Evolutionary conservation across 306 rosid species (phyloP).

Genomic region (Quercus robur): DNA sequence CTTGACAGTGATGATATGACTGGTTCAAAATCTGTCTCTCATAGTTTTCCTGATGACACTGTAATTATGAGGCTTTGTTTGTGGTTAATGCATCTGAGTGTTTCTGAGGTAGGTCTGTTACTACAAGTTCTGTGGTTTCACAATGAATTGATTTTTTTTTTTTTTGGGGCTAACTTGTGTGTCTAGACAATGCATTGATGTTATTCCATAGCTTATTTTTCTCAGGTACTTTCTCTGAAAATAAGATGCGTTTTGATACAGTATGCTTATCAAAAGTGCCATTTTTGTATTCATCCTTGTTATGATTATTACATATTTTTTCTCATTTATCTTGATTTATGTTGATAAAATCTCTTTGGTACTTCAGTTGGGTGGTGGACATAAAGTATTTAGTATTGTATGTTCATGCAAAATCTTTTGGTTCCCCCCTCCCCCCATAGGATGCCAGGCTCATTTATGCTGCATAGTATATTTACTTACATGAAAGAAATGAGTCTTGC

Average conservation of each 20-base stretch:
- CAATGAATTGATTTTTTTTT: background rate
- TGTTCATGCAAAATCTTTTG: background rate
- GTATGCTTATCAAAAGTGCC: background rate
- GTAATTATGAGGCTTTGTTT: conserved; percentile 58
- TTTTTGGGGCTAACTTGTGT: too few species aligned
- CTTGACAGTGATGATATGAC: conserved; percentile 30
- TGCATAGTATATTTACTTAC: background rate
- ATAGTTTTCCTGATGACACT: conserved; percentile 65
- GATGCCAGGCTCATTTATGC: background rate
- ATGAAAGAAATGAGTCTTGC: background rate
- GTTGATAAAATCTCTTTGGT: background rate
- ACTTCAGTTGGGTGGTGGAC: background rate
- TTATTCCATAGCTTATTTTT: background rate
- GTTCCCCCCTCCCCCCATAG: background rate
- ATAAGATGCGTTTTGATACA: background rate
- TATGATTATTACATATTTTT: background rate
- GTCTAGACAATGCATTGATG: background rate
- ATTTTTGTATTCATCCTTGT: background rate
- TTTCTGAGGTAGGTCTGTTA: conserved; percentile 48
- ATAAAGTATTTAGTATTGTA: background rate
- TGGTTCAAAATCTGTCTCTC: conserved; percentile 51
- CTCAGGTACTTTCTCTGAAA: background rate
- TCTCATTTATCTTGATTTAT: too few species aligned
- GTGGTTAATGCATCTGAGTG: conserved; percentile 70
- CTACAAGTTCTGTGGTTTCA: conserved; percentile 10